These are phyloP conservation scores for Blastobotrys elegans DNA, from an alignment of 1,139 yeast species.

Conservation along the genomic window DNA sequence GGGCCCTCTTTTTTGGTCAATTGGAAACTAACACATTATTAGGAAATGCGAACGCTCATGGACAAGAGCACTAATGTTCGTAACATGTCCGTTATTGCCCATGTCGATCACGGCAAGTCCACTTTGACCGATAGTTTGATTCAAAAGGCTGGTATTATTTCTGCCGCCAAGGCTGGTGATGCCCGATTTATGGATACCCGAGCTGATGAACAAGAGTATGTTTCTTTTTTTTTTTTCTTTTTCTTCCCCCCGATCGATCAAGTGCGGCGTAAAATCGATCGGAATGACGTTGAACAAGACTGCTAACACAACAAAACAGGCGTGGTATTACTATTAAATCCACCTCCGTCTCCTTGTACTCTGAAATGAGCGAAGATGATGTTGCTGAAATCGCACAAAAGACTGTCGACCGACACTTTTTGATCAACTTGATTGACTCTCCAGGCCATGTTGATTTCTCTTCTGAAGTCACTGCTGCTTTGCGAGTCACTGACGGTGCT, in stretches of 20 bases:
- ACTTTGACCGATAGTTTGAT: conserved; percentile 98
- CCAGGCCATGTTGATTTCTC: conserved; percentile 99
- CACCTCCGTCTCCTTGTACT: conserved; percentile 94
- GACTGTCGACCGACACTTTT: conserved; percentile 90
- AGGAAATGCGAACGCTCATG: conserved; percentile 96
- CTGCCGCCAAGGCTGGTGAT: conserved; percentile 99
- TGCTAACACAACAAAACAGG: no score
- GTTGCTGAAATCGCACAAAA: conserved; percentile 88
- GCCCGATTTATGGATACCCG: conserved; percentile 99
- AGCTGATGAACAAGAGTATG: conserved; percentile 99
- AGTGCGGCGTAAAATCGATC: no score
- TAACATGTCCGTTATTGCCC: conserved; percentile 99
- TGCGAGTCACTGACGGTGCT: conserved; percentile 99
- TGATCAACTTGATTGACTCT: conserved; percentile 97
- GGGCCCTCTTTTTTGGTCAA: not conserved
- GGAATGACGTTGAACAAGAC: no score
- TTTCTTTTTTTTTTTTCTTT: no score
- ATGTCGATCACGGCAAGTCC: conserved; percentile 99
- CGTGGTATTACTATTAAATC: conserved; percentile 99
- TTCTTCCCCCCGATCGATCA: no score
- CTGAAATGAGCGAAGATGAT: conserved; percentile 87
- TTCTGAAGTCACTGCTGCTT: conserved; percentile 99
- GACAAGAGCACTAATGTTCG: conserved; percentile 99
- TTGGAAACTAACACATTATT: conserved; percentile 9
- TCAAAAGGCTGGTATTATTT: conserved; percentile 84